Evolutionary conservation across 78 protist genomes (phyloP), one percentile per base, ranked within the genome.

Genomic region (Thecamonas trahens): DNA sequence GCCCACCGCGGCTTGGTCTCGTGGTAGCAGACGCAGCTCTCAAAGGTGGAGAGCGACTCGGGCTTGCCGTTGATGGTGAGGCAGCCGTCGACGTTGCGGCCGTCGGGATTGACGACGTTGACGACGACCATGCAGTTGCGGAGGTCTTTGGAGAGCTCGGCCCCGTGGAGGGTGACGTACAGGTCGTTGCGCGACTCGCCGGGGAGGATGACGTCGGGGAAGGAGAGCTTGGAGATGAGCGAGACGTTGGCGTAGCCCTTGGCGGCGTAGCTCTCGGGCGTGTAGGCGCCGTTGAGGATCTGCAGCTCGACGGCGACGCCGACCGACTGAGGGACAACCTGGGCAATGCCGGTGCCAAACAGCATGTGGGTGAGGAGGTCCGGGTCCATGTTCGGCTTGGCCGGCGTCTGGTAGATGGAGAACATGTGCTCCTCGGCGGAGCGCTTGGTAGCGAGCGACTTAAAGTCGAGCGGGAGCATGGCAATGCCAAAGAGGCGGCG

Each of bases 141-240:
- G 40, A 61, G 31, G 50, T 61, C 40, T n/a, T n/a, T n/a, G n/a
- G n/a, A n/a, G n/a, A n/a, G n/a, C n/a, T n/a, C n/a, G n/a, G n/a
- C n/a, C 15, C 67, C 67, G 31, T 2, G 2, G 24, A 61, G 42
- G 31, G 67, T 61, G 44, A 61, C 52, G 31, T 61, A 61, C n/a
- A 61, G 31, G 32, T 61, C 67, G 52, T 61, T 24, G 50, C 67
- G 50, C 15, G 6, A 2, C 14, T 61, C 50, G 17, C 57, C 50
- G 3, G 67, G 67, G 38, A 14, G 17, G 52, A 61, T 61, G 34
- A 61, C 67, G 34, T 61, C 67, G 34, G 67, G 42, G 31, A 61
- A 61, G 50, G 32, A 26, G 24, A 45, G 50, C 52, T 61, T 61
- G 38, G 9, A 11, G 32, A 13, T 4, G 52, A 61, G 5, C 17